Conservation (phyloP, 192 early-diverging fungal genomes). For the Coemansia brasiliensis region DNA sequence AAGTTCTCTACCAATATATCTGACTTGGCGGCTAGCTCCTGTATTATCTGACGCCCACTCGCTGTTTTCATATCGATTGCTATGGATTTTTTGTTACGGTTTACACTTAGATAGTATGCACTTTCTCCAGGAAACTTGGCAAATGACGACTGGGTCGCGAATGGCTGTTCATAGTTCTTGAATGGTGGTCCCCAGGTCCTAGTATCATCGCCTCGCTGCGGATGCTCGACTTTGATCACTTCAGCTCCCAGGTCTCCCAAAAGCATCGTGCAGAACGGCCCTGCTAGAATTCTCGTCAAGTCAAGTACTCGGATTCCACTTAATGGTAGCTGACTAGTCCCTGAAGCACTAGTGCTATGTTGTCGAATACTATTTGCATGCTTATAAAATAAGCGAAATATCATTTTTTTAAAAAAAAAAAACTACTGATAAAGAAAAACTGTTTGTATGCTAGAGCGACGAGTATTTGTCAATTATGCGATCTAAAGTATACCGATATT, state of each 20-base stretch:
- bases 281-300: conserved; percentile 73
- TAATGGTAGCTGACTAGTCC: conserved; percentile 49
- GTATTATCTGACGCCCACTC: conserved; percentile 64
- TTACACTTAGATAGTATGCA: conserved; percentile 89
- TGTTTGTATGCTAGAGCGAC: neutral
- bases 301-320: conserved; percentile 69
- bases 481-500: conserved; percentile 25
- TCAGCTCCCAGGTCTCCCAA: conserved; percentile 83
- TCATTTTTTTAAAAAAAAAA: too few relatives aligned
- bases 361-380: neutral
- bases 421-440: neutral
- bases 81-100: conserved; percentile 91
- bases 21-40: conserved; percentile 62
- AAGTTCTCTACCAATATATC: conserved; percentile 94
- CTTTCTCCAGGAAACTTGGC: conserved; percentile 58
- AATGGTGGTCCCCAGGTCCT: conserved; percentile 81
- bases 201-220: conserved; percentile 82
- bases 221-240: conserved; percentile 89
- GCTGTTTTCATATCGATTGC: conserved; percentile 78
- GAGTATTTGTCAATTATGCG: conserved; percentile 36
- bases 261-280: conserved; percentile 79
- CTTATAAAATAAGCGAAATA: neutral
- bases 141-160: conserved; percentile 39
- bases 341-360: neutral
- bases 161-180: conserved; percentile 11